These are phyloP conservation scores for Cladophialophora chaetospira DNA, from an alignment of 2,329 filamentous ascomycete species.

Conservation along the genomic window DNA sequence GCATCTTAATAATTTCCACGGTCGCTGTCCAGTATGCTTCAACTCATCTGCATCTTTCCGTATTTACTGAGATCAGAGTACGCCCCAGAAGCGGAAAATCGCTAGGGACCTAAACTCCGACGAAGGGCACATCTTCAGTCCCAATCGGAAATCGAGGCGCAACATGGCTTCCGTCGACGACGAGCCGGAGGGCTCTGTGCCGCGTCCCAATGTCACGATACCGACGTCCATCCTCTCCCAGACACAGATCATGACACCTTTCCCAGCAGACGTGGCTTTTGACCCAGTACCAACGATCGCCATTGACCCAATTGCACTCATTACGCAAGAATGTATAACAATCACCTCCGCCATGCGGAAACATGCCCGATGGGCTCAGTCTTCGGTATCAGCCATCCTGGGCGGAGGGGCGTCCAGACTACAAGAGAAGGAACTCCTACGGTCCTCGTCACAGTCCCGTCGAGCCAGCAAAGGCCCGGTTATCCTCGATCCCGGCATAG, in stretches of 20 bases:
- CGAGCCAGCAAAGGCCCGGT: slow-evolving; percentile 15
- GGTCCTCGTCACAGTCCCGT: slow-evolving; percentile 35
- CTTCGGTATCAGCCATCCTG: slow-evolving; percentile 91
- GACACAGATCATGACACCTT: slow-evolving; percentile 6
- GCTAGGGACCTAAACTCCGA: background rate
- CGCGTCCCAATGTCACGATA: slow-evolving; percentile 8
- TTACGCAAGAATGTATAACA: slow-evolving; percentile 98
- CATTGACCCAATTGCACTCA: slow-evolving; percentile 85
- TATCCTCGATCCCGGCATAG: slow-evolving; percentile 21
- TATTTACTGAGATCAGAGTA: background rate
- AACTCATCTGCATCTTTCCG: background rate
- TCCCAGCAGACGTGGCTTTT: slow-evolving; percentile 9
- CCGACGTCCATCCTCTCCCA: slow-evolving; percentile 1
- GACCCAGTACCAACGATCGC: slow-evolving; percentile 57
- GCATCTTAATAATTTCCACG: background rate
- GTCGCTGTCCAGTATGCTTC: background rate
- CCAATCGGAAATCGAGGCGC: no score
- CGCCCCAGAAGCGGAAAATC: background rate
- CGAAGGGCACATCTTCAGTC: no score
- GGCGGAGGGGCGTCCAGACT: slow-evolving; percentile 64
- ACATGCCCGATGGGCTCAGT: slow-evolving; percentile 92
- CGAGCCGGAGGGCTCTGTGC: slow-evolving; percentile 2
- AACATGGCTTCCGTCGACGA: slow-evolving; percentile 1
- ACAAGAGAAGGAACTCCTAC: slow-evolving; percentile 46
- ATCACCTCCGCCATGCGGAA: slow-evolving; percentile 99